Percentiles rank a stretch among this genome's conserved stretches.
These are phyloP conservation scores for Beauveria australis DNA, from an alignment of 2,329 filamentous ascomycete genomes.

Conservation along the genomic window DNA sequence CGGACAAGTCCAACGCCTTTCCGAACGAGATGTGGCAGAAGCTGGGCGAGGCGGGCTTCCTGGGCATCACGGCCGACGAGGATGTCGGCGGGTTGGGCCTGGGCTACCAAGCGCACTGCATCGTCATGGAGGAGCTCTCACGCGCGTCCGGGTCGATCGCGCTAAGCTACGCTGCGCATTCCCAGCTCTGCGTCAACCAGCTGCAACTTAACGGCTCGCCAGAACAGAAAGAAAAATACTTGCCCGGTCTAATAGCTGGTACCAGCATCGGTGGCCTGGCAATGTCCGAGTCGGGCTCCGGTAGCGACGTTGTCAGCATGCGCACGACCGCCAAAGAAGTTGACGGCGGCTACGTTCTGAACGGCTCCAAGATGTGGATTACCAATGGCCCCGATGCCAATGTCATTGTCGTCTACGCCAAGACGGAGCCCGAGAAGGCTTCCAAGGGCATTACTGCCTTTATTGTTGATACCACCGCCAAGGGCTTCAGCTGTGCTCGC, in stretches of 20 bases:
- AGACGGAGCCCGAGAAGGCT: conserved; percentile 71
- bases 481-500: conserved; percentile 77
- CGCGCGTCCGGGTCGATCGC: conserved; percentile 77
- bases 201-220: conserved; percentile 77
- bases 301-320: conserved; percentile 94
- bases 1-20: conserved; percentile 84
- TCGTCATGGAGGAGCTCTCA: conserved; percentile 92
- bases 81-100: conserved; percentile 81
- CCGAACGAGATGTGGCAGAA: conserved; percentile 89
- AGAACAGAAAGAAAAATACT: conserved; percentile 71
- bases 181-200: conserved; percentile 94
- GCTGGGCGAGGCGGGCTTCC: conserved; percentile 80
- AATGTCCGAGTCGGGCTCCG: conserved; percentile 89
- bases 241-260: conserved; percentile 75
- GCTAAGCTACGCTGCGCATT: conserved; percentile 91
- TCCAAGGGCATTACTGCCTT: conserved; percentile 95
- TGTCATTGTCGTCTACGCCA: conserved; percentile 90
- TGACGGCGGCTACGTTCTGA: conserved; percentile 77
- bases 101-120: conserved; percentile 94
- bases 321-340: conserved; percentile 73
- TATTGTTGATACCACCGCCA: conserved; percentile 62
- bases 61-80: conserved; percentile 90
- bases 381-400: conserved; percentile 97
- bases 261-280: conserved; percentile 78
- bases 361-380: conserved; percentile 98